phyloP scores from a whole-genome alignment of 192 early-diverging fungal species.

The Mortierella alpina region DNA sequence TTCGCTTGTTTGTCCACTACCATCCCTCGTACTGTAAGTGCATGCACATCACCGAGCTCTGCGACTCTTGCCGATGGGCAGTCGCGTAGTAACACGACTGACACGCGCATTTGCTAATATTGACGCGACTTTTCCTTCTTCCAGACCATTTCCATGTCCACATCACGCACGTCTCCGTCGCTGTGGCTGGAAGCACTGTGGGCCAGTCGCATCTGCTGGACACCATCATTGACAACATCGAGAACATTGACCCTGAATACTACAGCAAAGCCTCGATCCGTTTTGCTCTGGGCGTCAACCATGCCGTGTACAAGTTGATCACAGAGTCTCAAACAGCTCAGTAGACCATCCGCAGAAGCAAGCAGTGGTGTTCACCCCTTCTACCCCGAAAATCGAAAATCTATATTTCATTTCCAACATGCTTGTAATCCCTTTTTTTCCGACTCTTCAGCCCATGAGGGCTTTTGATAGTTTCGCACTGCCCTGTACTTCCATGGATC shows the following conservation, averaged over 20 bases:
- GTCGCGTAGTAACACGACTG: neutral
- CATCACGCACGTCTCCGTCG: constrained; percentile 72
- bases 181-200: constrained; percentile 65
- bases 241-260: constrained; percentile 69
- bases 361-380: too few relatives aligned
- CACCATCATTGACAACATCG: constrained; percentile 75
- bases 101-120: neutral
- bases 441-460: too few relatives aligned
- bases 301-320: constrained; percentile 39
- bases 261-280: constrained; percentile 72
- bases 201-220: constrained; percentile 80
- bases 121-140: neutral
- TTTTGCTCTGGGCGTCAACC: constrained; percentile 70
- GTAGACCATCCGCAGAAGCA: too few relatives aligned
- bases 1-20: constrained; percentile 82
- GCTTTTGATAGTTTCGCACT: too few relatives aligned
- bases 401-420: too few relatives aligned
- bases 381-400: too few relatives aligned
- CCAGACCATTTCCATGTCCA: constrained; percentile 83
- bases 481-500: too few relatives aligned
- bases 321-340: neutral
- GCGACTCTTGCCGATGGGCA: neutral
- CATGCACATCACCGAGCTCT: neutral
- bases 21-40: constrained; percentile 81
- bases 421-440: too few relatives aligned